phyloP scores from a whole-genome alignment of 495 filamentous ascomycete genomes.

The Hypoxylon fragiforme region DNA sequence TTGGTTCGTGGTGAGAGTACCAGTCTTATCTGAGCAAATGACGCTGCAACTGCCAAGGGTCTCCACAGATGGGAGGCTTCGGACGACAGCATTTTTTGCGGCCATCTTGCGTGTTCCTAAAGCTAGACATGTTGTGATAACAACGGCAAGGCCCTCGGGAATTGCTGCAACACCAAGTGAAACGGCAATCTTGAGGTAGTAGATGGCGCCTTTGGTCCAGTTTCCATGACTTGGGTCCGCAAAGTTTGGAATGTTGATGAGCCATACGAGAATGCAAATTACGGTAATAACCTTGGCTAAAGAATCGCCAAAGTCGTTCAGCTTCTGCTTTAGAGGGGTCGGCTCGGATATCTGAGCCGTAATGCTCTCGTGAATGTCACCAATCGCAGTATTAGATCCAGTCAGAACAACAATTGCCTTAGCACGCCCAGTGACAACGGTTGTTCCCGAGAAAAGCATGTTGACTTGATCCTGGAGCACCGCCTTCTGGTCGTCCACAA shows the following conservation, averaged over 20 bases:
- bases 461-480: constrained; percentile 98
- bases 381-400: constrained; percentile 89
- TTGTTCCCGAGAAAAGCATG: constrained; percentile 98
- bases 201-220: constrained; percentile 98
- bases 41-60: constrained; percentile 98
- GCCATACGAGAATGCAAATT: constrained; percentile 95
- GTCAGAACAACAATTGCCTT: constrained; percentile 91
- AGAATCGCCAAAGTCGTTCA: constrained; percentile 97
- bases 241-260: constrained; percentile 98
- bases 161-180: constrained; percentile 98
- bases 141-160: constrained; percentile 94
- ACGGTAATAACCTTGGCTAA: constrained; percentile 97
- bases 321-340: constrained; percentile 95
- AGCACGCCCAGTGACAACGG: constrained; percentile 92
- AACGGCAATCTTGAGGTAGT: constrained; percentile 99
- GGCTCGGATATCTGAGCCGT: constrained; percentile 97
- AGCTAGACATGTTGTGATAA: constrained; percentile 96
- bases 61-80: constrained; percentile 95
- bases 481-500: constrained; percentile 75
- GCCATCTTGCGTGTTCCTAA: constrained; percentile 98
- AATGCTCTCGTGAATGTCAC: constrained; percentile 98
- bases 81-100: constrained; percentile 94
- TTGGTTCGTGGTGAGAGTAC: constrained; percentile 97
- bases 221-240: constrained; percentile 89
- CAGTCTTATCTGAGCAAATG: constrained; percentile 99